Evolutionary conservation across 2,329 filamentous ascomycete species (phyloP).

Genomic region (Sclerotinia trifoliorum): DNA sequence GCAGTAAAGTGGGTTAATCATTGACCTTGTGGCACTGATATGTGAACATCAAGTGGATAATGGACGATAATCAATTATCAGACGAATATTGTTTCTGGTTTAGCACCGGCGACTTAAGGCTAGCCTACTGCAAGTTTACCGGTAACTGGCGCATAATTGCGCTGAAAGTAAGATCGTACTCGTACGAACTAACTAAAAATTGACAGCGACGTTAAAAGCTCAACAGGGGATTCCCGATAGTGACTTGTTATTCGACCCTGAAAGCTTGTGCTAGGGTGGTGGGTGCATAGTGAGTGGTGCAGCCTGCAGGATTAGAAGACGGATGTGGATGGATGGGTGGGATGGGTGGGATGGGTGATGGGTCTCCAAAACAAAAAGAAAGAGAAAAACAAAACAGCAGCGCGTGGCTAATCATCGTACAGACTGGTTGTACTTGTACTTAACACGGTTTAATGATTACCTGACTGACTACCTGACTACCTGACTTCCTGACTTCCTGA

Average conservation of each 20-base stretch:
- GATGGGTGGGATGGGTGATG: background rate
- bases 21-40: background rate
- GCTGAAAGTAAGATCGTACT: background rate
- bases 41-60: background rate
- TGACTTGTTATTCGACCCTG: background rate
- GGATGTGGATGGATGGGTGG: background rate
- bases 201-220: background rate
- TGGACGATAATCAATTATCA: background rate
- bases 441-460: background rate
- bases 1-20: background rate
- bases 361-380: background rate
- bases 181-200: background rate
- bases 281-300: background rate
- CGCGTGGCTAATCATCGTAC: background rate
- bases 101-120: background rate
- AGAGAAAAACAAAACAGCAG: background rate
- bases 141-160: background rate
- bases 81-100: background rate
- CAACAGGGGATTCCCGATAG: background rate
- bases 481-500: no score
- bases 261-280: slow-evolving; percentile 1
- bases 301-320: background rate
- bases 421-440: background rate
- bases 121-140: background rate
- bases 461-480: background rate